Evolutionary conservation across 345 rosid genomes (phyloP), one percentile per base, ranked within the genome.

Genomic region (Leavenworthia alabamica): DNA sequence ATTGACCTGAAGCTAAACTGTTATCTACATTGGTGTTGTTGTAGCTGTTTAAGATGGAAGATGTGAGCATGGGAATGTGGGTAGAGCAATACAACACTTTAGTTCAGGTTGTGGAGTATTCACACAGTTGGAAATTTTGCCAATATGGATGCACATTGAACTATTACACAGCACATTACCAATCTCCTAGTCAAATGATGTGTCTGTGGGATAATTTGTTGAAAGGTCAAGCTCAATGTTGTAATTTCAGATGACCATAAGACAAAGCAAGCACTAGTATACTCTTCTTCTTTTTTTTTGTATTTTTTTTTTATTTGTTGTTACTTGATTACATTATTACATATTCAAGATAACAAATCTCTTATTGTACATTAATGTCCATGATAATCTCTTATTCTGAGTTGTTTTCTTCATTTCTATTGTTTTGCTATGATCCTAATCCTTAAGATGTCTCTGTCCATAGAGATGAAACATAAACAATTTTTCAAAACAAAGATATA

Each of bases 1-100:
- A 55, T 20, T 26, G 31, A 39, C 10, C 22, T 1, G 2, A n/a
- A 54, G 31, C 40, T 33, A 61, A 52, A 16, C 51, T 52, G 13
- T 20, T 12, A 27, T 32, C 9, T 6, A 31, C 2, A 42, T 6
- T 72, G 59, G 5, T 72, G 59, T 39, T 62, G 60, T 57, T 79
- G 81, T 86, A 85, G 96, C 84, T 87, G 31, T 93, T 93, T 79
- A 93, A 85, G 85, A 93, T 93, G 99, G 96, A 93, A 79, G 90
- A 93, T 79, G 97, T 89, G 56, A 93, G 97, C 66, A 89, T 93
- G 97, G 97, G 99, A 72, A 75, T 87, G 90, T 93, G 99, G 99
- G 87, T 93, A 36, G 87, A 84, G 82, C 83, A 85, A 67, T 87
- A 81, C 79, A 93, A 89, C 69, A 44, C 81, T 23, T 39, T 90